These are phyloP conservation scores for Neurospora sp. DNA, from an alignment of 495 filamentous ascomycete genomes.

Conservation along the genomic window DNA sequence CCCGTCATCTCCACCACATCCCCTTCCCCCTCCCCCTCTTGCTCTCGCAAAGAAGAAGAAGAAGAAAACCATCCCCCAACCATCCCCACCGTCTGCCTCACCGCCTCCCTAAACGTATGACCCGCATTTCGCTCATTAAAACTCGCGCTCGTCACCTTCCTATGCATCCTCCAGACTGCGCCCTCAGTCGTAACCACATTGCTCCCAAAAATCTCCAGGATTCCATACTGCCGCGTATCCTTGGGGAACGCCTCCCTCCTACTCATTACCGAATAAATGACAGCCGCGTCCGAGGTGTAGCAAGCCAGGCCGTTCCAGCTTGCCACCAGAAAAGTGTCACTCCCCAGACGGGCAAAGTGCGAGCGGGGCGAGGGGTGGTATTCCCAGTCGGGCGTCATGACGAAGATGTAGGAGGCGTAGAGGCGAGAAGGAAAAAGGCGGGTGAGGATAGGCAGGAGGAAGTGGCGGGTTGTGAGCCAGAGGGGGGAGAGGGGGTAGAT, in stretches of 20 bases:
- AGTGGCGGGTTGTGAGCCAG: slow-evolving; percentile 37
- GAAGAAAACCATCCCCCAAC: slow-evolving; percentile 36
- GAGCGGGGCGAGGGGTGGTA: slow-evolving; percentile 20
- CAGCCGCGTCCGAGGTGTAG: slow-evolving; percentile 46
- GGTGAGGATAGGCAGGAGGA: slow-evolving; percentile 41
- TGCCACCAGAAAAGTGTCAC: slow-evolving; percentile 43
- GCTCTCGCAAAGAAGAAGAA: background rate
- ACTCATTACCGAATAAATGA: slow-evolving; percentile 48
- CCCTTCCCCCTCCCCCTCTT: background rate
- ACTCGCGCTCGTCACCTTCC: slow-evolving; percentile 55
- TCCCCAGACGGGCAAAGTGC: slow-evolving; percentile 26
- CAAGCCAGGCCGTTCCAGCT: slow-evolving; percentile 36
- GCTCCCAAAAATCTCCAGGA: slow-evolving; percentile 51
- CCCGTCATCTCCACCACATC: slow-evolving; percentile 12
- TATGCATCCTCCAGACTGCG: slow-evolving; percentile 52
- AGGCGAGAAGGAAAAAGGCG: slow-evolving; percentile 37
- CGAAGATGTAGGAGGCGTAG: slow-evolving; percentile 17
- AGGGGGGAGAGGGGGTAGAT: slow-evolving; percentile 30
- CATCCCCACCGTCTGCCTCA: slow-evolving; percentile 49
- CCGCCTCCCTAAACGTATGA: slow-evolving; percentile 49
- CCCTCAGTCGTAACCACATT: slow-evolving; percentile 60
- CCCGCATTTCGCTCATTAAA: slow-evolving; percentile 66
- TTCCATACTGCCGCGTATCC: slow-evolving; percentile 43
- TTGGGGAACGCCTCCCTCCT: slow-evolving; percentile 60
- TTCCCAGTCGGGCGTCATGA: slow-evolving; percentile 28